Base-by-base conservation (phyloP, 148 eudicot species). In the Rhododendron vialii region DNA sequence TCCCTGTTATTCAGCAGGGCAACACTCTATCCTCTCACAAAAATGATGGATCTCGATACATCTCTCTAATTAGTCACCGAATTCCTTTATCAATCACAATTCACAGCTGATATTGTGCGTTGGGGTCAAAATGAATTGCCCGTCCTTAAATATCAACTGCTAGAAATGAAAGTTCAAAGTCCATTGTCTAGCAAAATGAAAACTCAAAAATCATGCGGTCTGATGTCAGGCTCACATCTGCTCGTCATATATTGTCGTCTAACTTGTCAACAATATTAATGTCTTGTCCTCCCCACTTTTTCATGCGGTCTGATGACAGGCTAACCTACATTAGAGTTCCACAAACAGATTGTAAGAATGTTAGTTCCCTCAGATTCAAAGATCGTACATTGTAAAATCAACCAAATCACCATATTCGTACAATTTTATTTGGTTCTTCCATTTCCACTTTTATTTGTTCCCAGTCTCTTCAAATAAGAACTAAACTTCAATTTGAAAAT, bases 211-310 rank as follows among this genome's bases (percentile, higher is more conserved):
- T 14, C 18, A 50, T 41, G 45, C 45, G 45, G 45, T 41, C 45
- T 38, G 45, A 41, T 41, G 45, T 41, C 45, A 41, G 81, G 3
- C 28, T 80, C 59, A 28, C 1, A 2, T 33, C 15, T 3, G 7
- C 33, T 75, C 5, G 3, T 84, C 61, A 69, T 45, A 28, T 71
- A 48, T 11, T 30, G 33, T 61, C 30, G 9, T 48, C 91, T 36
- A 78, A 47, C 57, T 77, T 84, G 50, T 84, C 82, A 17, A 80
- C 77, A 20, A 79, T 78, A 17, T 80, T 65, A 85, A 82, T 82
- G 3, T 91, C 92, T 77, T 92, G 93, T 55, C 98, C 95, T 82
- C 98, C 98, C 98, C 96, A 95, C 76, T 89, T 87, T 41, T 89
- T 55, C 96, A 95, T 93, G 0, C 98, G 91, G 26, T 85, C 92